Conservation (phyloP, 2,329 filamentous ascomycete genomes). For the Westerdykella ornata region DNA sequence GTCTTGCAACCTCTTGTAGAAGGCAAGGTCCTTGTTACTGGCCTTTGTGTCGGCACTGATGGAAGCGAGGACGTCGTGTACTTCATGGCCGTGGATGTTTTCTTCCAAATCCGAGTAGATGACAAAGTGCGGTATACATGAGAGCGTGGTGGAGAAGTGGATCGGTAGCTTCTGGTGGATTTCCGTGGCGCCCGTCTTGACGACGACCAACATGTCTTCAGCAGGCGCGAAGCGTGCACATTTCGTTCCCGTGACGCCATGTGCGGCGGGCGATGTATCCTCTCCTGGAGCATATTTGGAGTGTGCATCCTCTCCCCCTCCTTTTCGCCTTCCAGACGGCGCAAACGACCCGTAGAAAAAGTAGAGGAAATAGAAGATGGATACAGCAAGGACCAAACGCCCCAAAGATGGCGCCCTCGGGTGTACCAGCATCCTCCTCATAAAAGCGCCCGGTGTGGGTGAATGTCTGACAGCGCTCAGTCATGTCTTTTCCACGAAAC, state of each 20-base stretch:
- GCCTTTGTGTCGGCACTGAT: constrained; percentile 32
- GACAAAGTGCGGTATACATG: constrained; percentile 50
- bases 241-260: not conserved
- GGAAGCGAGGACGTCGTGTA: constrained; percentile 46
- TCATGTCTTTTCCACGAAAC: no score
- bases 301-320: not conserved
- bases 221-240: not conserved
- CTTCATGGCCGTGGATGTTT: constrained; percentile 46
- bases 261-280: not conserved
- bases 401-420: no score
- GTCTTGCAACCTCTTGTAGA: constrained; percentile 45
- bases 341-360: no score
- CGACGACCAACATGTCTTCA: constrained; percentile 40
- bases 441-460: no score
- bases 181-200: constrained; percentile 55
- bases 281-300: not conserved
- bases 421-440: no score
- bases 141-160: constrained; percentile 50
- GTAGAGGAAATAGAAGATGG: no score
- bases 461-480: no score
- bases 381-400: no score
- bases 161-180: constrained; percentile 49
- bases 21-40: constrained; percentile 44
- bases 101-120: constrained; percentile 54
- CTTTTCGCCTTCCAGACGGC: not conserved